A percentile compares a stretch with the other conserved stretches of the same genome.
Evolutionary conservation across 2,329 filamentous ascomycete genomes (phyloP).

Genomic region (Cadophora malorum): DNA sequence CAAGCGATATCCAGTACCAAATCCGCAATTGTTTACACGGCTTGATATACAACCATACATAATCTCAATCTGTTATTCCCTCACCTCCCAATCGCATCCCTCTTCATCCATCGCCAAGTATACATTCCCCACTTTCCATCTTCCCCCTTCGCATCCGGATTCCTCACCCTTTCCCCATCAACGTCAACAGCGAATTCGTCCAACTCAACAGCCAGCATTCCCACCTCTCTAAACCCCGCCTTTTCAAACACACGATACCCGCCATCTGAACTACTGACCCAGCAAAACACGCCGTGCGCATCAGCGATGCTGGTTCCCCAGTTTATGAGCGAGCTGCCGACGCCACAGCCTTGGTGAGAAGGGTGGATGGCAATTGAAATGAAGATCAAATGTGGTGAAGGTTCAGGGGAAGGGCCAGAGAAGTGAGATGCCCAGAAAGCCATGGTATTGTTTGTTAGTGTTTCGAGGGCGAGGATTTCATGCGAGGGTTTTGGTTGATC

Average conservation of each 20-base stretch:
- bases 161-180: slow-evolving; percentile 13
- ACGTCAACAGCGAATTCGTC: slow-evolving; percentile 42
- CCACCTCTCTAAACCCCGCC: slow-evolving; percentile 37
- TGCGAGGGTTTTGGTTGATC: neutral
- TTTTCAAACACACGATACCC: slow-evolving; percentile 26
- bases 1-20: neutral
- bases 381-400: neutral
- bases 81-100: slow-evolving; percentile 15
- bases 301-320: neutral
- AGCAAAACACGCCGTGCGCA: slow-evolving; percentile 21
- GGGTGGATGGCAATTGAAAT: neutral
- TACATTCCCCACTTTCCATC: slow-evolving; percentile 34
- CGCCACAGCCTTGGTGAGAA: neutral
- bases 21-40: neutral
- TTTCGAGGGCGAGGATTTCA: neutral
- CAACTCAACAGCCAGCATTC: slow-evolving; percentile 44
- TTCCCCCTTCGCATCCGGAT: slow-evolving; percentile 39
- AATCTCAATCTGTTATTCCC: neutral
- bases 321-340: neutral
- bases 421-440: neutral
- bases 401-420: neutral
- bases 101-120: slow-evolving; percentile 45
- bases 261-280: slow-evolving; percentile 23
- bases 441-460: neutral
- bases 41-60: neutral